Evolutionary conservation across 2,329 filamentous ascomycete species (phyloP).

Genomic region (Ascochyta clinopodiicola): DNA sequence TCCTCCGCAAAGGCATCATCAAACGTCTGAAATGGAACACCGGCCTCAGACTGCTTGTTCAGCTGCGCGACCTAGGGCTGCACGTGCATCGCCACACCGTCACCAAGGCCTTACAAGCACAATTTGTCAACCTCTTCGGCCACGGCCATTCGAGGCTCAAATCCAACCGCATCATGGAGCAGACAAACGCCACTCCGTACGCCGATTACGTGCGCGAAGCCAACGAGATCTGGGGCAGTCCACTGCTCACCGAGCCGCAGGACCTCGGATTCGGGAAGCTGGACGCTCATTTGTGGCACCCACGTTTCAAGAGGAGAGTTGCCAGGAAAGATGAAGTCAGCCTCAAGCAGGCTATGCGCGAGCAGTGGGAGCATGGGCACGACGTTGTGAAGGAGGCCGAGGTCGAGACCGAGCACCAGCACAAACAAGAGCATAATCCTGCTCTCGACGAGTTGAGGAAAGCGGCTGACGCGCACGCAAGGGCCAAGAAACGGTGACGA

Average conservation of each 20-base stretch:
- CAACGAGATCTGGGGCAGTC: slow-evolving; percentile 40
- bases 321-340: neutral
- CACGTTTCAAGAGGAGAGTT: neutral
- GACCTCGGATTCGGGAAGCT: neutral
- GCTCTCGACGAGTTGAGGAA: neutral
- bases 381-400: neutral
- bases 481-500: neutral
- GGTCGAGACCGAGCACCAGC: neutral
- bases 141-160: slow-evolving; percentile 24
- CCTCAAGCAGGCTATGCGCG: neutral
- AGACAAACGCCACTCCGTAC: slow-evolving; percentile 29
- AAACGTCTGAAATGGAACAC: slow-evolving; percentile 34
- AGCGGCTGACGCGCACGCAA: neutral
- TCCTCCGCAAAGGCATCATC: slow-evolving; percentile 26
- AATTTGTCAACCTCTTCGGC: slow-evolving; percentile 42
- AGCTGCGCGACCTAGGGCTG: slow-evolving; percentile 39
- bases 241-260: slow-evolving; percentile 34
- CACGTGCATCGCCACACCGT: slow-evolving; percentile 35
- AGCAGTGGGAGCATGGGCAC: neutral
- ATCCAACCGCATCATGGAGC: slow-evolving; percentile 37
- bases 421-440: neutral
- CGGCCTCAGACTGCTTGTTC: slow-evolving; percentile 36
- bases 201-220: slow-evolving; percentile 32
- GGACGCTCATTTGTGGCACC: slow-evolving; percentile 3
- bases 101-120: slow-evolving; percentile 32